A percentile compares a stretch with the other conserved stretches of the same genome.
Evolutionary conservation across 306 rosid species (phyloP).

Genomic region (Corylus americana): DNA sequence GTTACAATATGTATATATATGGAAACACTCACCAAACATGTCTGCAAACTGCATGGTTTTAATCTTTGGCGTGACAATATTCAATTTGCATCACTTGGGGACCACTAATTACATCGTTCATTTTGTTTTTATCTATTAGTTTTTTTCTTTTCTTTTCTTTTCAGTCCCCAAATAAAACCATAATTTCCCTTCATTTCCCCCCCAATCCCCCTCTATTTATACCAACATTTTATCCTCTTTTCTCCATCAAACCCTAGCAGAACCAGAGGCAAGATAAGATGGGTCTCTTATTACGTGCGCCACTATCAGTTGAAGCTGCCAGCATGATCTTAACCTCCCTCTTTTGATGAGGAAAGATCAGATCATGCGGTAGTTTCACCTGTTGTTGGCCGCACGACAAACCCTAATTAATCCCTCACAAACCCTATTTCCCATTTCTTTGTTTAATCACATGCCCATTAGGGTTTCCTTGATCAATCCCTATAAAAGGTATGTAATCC

Average conservation of each 20-base stretch:
- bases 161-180: constrained; percentile 19
- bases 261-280: background rate
- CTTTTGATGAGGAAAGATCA: constrained; percentile 64
- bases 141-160: background rate
- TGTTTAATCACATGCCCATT: constrained; percentile 5
- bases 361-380: constrained; percentile 99
- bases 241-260: constrained; percentile 76
- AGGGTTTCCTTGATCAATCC: constrained; percentile 9
- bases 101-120: constrained; percentile 57
- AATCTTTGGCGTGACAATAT: constrained; percentile 88
- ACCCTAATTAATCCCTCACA: constrained; percentile 22
- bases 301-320: constrained; percentile 98
- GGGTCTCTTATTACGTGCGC: constrained; percentile 37
- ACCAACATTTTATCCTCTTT: constrained; percentile 36
- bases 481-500: constrained; percentile 9
- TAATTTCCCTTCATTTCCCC: background rate
- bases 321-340: constrained; percentile 98
- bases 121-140: constrained; percentile 29
- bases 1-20: constrained; percentile 45
- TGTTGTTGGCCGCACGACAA: constrained; percentile 55
- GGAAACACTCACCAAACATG: constrained; percentile 54
- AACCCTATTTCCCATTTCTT: constrained; percentile 26
- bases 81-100: constrained; percentile 76
- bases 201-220: constrained; percentile 46
- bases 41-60: constrained; percentile 82